These are phyloP conservation scores for Neurospora sp. DNA, from an alignment of 495 filamentous ascomycete species.

Conservation along the genomic window DNA sequence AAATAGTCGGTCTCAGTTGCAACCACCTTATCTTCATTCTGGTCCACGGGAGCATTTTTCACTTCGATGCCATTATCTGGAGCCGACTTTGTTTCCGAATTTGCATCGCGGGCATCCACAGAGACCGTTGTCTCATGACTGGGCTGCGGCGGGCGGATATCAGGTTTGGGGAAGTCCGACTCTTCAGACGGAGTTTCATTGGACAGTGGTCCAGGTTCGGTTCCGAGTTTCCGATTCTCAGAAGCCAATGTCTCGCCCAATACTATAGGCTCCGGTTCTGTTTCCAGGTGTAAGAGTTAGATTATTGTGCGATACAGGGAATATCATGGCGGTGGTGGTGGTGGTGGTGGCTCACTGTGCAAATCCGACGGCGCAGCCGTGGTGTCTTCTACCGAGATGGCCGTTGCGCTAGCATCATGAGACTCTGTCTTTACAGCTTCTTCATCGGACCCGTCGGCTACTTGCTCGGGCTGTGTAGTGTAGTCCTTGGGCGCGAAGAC, in stretches of 20 bases:
- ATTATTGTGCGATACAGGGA: neutral
- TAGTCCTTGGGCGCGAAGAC: neutral
- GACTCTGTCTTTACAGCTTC: neutral
- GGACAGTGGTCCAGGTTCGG: constrained; percentile 8
- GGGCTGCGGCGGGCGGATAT: constrained; percentile 9
- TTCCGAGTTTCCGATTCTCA: constrained; percentile 7
- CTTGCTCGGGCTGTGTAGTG: neutral
- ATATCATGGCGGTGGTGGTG: neutral
- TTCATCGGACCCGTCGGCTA: neutral
- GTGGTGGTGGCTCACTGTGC: constrained; percentile 2
- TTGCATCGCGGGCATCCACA: neutral
- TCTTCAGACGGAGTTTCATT: neutral
- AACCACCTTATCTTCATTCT: neutral
- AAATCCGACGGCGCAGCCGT: neutral
- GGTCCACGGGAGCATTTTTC: neutral
- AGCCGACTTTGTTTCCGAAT: constrained; percentile 10
- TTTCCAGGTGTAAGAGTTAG: neutral
- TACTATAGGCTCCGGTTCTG: neutral
- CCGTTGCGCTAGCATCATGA: neutral
- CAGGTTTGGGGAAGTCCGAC: constrained; percentile 16
- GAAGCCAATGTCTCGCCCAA: neutral
- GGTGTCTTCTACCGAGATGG: neutral
- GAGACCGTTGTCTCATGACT: neutral
- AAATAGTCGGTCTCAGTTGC: neutral
- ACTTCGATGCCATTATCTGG: constrained; percentile 8